Conservation (phyloP, 176 grass and related monocot species). For the maize (Zea mays) region DNA sequence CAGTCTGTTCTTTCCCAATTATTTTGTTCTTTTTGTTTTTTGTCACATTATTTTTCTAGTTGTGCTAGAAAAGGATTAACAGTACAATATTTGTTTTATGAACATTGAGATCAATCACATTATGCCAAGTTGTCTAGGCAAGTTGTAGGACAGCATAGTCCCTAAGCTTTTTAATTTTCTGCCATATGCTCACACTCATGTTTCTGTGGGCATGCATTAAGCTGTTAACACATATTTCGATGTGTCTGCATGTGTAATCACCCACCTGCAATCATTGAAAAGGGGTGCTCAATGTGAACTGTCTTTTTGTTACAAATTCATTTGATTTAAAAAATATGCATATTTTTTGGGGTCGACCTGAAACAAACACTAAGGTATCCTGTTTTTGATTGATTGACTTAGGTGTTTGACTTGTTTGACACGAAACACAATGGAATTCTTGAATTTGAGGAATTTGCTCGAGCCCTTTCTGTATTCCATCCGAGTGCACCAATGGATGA, state of each 20-base stretch:
- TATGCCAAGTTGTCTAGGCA: slow-evolving; percentile 5
- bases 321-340: background rate
- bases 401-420: slow-evolving; percentile 88
- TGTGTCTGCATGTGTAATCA: background rate
- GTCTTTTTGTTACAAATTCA: slow-evolving; percentile 7
- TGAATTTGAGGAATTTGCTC: slow-evolving; percentile 79
- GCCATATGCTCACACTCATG: background rate
- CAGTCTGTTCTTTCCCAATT: background rate
- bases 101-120: background rate
- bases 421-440: slow-evolving; percentile 76
- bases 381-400: slow-evolving; percentile 41
- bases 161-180: background rate
- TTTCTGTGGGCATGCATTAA: slow-evolving; percentile 16
- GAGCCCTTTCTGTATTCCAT: slow-evolving; percentile 80
- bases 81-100: slow-evolving; percentile 3
- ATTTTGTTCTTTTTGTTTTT: background rate
- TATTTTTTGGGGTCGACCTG: background rate
- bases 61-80: slow-evolving; percentile 5
- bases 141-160: background rate
- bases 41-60: background rate
- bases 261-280: background rate
- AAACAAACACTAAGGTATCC: slow-evolving; percentile 11
- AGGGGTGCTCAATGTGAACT: background rate
- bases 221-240: background rate
- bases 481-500: slow-evolving; percentile 67